A percentile compares a stretch with the other conserved stretches of the same genome.
Evolutionary conservation across 139 green algal genomes (phyloP).

Genomic region (Volvox reticuliferus): DNA sequence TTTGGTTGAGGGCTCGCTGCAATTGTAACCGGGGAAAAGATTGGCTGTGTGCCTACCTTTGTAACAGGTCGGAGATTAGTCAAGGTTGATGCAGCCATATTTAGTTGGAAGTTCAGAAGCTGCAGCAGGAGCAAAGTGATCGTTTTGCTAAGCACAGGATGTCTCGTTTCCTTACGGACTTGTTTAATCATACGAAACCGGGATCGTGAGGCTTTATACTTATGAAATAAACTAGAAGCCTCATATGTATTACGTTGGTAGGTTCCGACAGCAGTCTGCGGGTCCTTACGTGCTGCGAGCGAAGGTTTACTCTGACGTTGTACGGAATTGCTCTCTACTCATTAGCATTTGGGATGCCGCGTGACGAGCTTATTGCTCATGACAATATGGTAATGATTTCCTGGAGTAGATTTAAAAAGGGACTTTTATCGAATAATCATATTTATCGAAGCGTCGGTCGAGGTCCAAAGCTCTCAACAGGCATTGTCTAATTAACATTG

Average conservation of each 20-base stretch:
- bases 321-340: background rate
- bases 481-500: no score
- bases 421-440: no score
- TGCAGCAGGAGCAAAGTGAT: background rate
- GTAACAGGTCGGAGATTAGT: background rate
- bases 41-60: background rate
- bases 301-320: background rate
- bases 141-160: background rate
- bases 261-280: background rate
- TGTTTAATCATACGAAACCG: no score
- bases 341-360: no score
- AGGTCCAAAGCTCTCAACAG: no score
- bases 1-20: background rate
- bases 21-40: no score
- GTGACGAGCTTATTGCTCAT: no score
- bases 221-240: background rate
- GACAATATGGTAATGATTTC: no score
- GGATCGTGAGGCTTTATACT: no score
- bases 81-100: constrained; percentile 9
- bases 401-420: no score
- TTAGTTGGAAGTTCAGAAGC: background rate
- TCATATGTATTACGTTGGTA: background rate
- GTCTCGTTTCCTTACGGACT: no score
- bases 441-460: no score
- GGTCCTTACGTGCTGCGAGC: background rate